Evolutionary conservation across 2,329 filamentous ascomycete species (phyloP), one percentile per base, ranked within the genome.

Genomic region (Pezicula neosporulosa): DNA sequence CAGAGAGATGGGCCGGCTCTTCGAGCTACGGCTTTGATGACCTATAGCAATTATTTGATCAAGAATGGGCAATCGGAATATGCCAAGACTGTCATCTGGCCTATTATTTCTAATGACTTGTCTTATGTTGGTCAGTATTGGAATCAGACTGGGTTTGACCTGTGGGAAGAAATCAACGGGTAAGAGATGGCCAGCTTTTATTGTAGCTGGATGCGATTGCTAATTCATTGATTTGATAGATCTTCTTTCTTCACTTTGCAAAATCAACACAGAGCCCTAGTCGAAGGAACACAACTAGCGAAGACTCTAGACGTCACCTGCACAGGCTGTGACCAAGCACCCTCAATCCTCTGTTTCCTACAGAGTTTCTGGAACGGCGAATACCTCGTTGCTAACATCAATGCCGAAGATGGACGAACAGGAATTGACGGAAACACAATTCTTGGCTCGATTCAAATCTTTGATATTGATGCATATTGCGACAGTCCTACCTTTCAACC

Each of bases 101-200:
- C 89, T 2, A 74, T 93, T 47, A 80, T 91, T 39, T 73, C 77
- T 33, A 92, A 91, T 57, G 90, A 94, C 60, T 74, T 94, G 30
- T 77, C 77, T 44, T 94, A 93, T 56, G 83, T 89, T 7, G 78
- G 82, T 0, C 81, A 89, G 62, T 88, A 89, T 71, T 89, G 85
- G 83, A 81, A 78, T 52, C 68, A 74, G 56, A 76, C 76, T 5
- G 76, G 75, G 0, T 93, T 85, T 61, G 89, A 95, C 65, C 77
- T 94, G 6, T 94, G 90, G 90, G 89, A 95, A 65, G 89, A 94
- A 66, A 80, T 89, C 6, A 75, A 77, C n/a, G 87, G 87, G 30
- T 33, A 33, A 33, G 5, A 2, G 12, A 13, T n/a, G n/a, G n/a
- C n/a, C n/a, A n/a, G n/a, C n/a, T n/a, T n/a, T n/a, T n/a, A n/a